These are phyloP conservation scores for Fistulina hepatica DNA, from an alignment of 1,284 basidiomycete genomes.

Conservation along the genomic window DNA sequence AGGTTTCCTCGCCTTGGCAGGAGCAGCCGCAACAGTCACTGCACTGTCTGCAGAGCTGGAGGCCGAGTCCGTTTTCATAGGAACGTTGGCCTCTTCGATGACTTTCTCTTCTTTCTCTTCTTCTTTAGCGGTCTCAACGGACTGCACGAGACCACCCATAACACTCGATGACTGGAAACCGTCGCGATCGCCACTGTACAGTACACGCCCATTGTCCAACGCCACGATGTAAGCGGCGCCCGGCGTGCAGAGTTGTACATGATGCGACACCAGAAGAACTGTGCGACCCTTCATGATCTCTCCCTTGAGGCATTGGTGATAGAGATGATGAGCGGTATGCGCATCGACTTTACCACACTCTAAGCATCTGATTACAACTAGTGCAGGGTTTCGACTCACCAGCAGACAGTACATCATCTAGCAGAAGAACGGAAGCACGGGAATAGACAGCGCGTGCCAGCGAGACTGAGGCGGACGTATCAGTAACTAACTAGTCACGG, in stretches of 20 bases:
- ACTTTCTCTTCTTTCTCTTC: conserved; percentile 34
- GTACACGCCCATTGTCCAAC: conserved; percentile 78
- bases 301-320: conserved; percentile 73
- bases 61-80: conserved; percentile 16
- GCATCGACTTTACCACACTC: too few species aligned
- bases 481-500: too few species aligned
- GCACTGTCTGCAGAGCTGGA: conserved; percentile 41
- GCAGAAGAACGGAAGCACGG: conserved; percentile 70
- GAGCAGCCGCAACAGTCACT: conserved; percentile 29
- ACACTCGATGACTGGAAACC: conserved; percentile 59
- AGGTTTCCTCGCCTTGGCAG: conserved; percentile 33
- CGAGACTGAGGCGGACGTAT: too few species aligned
- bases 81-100: conserved; percentile 18
- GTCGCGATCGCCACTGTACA: conserved; percentile 59
- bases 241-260: conserved; percentile 68
- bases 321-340: conserved; percentile 81
- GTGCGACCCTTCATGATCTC: conserved; percentile 73
- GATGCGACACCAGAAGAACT: conserved; percentile 82
- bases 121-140: conserved; percentile 35
- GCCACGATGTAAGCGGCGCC: conserved; percentile 68
- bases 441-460: conserved; percentile 92
- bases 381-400: too few species aligned
- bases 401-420: conserved; percentile 86
- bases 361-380: too few species aligned
- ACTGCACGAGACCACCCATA: conserved; percentile 58